These are phyloP conservation scores for Cladorrhinum sp. DNA, from an alignment of 2,329 filamentous ascomycete species.

Conservation along the genomic window DNA sequence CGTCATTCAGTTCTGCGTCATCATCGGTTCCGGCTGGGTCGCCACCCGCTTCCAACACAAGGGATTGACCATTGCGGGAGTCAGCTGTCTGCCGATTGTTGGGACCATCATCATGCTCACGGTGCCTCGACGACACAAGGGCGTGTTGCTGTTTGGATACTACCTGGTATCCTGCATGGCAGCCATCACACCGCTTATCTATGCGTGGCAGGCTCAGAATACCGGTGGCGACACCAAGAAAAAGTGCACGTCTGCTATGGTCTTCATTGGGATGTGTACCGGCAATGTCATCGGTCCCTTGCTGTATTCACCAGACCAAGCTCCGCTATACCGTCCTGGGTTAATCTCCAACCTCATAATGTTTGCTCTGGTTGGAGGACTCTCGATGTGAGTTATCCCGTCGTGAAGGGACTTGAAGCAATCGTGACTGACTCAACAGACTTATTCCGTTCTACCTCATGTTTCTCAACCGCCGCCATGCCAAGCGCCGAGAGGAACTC, in stretches of 20 bases:
- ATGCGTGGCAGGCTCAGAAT: constrained; percentile 60
- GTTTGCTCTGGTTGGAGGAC: constrained; percentile 56
- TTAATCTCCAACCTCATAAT: constrained; percentile 58
- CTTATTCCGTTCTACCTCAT: constrained; percentile 45
- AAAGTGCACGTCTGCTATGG: constrained; percentile 60
- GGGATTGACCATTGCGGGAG: constrained; percentile 40
- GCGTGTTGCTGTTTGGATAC: constrained; percentile 48
- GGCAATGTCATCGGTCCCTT: constrained; percentile 66
- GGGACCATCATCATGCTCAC: constrained; percentile 48
- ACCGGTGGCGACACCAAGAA: constrained; percentile 69
- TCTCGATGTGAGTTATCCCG: constrained; percentile 34
- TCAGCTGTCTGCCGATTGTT: constrained; percentile 37
- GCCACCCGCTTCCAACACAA: constrained; percentile 42
- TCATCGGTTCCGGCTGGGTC: constrained; percentile 50
- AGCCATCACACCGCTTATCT: constrained; percentile 52
- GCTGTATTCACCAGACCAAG: constrained; percentile 59
- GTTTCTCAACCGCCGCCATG: constrained; percentile 54
- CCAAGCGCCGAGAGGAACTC: constrained; percentile 49
- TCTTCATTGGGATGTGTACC: constrained; percentile 63
- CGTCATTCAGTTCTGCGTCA: constrained; percentile 57
- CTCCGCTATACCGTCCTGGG: constrained; percentile 54
- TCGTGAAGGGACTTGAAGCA: too few species aligned
- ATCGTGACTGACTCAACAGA: too few species aligned
- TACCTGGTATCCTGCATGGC: constrained; percentile 40
- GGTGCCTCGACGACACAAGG: constrained; percentile 44